Percentiles rank a stretch among this genome's conserved stretches.
phyloP scores from a whole-genome alignment of 2,329 filamentous ascomycete species.

The Aspergillus jensenii region DNA sequence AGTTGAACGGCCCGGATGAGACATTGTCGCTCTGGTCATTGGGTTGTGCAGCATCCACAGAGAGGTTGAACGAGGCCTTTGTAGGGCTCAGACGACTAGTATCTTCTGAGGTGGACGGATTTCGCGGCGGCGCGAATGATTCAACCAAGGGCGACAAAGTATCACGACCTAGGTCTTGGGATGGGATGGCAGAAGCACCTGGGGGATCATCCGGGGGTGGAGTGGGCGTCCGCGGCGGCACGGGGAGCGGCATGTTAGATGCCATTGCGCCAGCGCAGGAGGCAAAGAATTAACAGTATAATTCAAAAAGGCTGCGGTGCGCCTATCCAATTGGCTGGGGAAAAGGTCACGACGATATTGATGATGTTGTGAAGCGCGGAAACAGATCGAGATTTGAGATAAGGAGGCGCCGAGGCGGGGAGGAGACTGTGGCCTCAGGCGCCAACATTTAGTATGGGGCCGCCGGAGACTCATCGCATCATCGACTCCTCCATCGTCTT shows the following conservation, averaged over 20 bases:
- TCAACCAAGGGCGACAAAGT: conserved; percentile 49
- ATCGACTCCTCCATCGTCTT: conserved; percentile 20
- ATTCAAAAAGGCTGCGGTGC: neutral
- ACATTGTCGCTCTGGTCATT: conserved; percentile 34
- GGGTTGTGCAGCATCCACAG: conserved; percentile 28
- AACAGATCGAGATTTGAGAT: neutral
- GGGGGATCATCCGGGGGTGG: conserved; percentile 57
- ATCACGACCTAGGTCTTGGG: conserved; percentile 42
- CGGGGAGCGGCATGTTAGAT: conserved; percentile 57
- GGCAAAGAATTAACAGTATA: neutral
- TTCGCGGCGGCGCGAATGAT: conserved; percentile 32
- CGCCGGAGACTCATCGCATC: conserved; percentile 21
- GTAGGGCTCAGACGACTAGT: conserved; percentile 34
- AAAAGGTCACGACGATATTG: neutral
- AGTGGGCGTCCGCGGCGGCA: conserved; percentile 64
- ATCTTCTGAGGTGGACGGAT: conserved; percentile 18
- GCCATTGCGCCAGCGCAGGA: conserved; percentile 49
- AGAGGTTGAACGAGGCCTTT: conserved; percentile 35
- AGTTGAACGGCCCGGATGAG: conserved; percentile 77
- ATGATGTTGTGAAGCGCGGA: neutral
- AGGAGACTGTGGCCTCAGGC: conserved; percentile 21
- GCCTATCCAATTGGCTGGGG: neutral
- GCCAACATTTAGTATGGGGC: conserved; percentile 4
- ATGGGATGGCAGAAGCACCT: conserved; percentile 20
- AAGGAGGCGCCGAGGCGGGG: neutral